Base-by-base conservation (phyloP, 495 filamentous ascomycete genomes). In the Pseudevernia furfuracea region DNA sequence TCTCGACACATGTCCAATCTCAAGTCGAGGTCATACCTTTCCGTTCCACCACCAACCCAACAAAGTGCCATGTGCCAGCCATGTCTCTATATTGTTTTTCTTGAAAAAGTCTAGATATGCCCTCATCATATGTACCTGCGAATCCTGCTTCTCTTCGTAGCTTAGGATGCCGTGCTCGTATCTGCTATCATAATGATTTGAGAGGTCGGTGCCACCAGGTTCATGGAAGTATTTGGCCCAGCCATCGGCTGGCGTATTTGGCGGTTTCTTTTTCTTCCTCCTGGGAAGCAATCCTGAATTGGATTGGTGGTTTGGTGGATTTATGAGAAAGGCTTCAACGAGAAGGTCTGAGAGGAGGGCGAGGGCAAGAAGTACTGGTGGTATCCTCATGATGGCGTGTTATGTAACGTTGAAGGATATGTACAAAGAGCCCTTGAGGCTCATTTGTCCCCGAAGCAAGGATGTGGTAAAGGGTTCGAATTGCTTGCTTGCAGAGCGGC, bases 1-100 rank as follows among this genome's bases (percentile, higher is more conserved):
- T 15, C 36, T 64, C 53, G 44, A 37, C 39, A 32, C 21, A 36
- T 56, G 11, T 43, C 53, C 14, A 44, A n/a, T 44, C 37, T 46
- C 17, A 25, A 44, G 39, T 1, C 1, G 10, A 21, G 38, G 10
- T 57, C 68, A 28, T 72, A 85, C 84, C 74, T 83, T 82, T 23
- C 85, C 88, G 70, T 91, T 92, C 91, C 91, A 96, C 89, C 89
- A 94, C 90, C 90, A 96, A 17, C 91, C 91, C 57, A 96, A 75
- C 55, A 96, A 77, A 21, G 90, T 92, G 30, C 91, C 91, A 74
- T 96, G 91, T 41, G 89, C 89, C 67, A 96, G 85, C 91, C 91
- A 96, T 7, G 90, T 92, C 71, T 91, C 88, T 62, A 90, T 73
- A 1, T 82, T 80, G 37, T 89, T 79, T 46, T 82, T 75, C 19